phyloP scores from a whole-genome alignment of 768 basidiomycete species.

The Pholiota microspora region DNA sequence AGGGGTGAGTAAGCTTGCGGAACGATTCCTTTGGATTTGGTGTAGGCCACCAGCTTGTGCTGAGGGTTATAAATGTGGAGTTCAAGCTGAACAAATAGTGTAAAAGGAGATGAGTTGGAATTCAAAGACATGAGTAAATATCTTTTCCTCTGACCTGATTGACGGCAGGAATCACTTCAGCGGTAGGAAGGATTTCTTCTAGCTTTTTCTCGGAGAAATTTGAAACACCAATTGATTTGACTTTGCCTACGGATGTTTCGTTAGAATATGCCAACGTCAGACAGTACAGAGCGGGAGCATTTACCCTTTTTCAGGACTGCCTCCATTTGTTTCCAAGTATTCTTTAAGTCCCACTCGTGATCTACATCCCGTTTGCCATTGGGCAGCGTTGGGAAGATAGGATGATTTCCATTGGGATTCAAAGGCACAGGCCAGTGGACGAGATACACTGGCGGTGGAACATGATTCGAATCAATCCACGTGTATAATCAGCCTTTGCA shows the following conservation, averaged over 20 bases:
- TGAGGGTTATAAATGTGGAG: constrained; percentile 76
- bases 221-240: constrained; percentile 68
- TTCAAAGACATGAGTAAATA: constrained; percentile 1
- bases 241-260: constrained; percentile 48
- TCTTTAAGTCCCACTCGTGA: constrained; percentile 58
- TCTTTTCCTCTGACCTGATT: constrained; percentile 53
- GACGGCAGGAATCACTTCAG: constrained; percentile 67
- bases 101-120: constrained; percentile 5
- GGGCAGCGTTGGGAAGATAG: constrained; percentile 52
- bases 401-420: constrained; percentile 68
- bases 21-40: constrained; percentile 64
- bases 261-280: constrained; percentile 7
- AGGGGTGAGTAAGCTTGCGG: constrained; percentile 83
- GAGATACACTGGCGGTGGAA: constrained; percentile 47
- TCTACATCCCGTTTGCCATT: constrained; percentile 69
- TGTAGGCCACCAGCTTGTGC: constrained; percentile 60
- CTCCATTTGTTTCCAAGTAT: constrained; percentile 89
- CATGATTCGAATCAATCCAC: constrained; percentile 2
- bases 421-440: constrained; percentile 82
- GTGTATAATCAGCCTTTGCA: constrained; percentile 11
- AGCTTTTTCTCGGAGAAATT: constrained; percentile 72
- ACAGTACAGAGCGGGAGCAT: constrained; percentile 2
- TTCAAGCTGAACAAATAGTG: constrained; percentile 48
- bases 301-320: constrained; percentile 60
- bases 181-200: constrained; percentile 65